Conservation (phyloP, 768 basidiomycete species). For the Aureoboletus auriporus region DNA sequence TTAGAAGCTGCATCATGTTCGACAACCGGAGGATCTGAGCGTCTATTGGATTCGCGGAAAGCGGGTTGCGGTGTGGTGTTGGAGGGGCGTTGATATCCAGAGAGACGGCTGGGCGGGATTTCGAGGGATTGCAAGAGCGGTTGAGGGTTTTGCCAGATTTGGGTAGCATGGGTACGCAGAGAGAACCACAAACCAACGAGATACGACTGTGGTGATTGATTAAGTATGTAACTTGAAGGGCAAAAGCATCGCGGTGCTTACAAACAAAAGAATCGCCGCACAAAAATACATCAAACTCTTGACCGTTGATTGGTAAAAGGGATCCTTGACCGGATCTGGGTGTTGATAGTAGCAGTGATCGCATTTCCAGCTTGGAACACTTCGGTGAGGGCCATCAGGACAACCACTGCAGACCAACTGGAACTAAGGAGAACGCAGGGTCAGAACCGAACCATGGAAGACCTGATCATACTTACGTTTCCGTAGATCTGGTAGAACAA, state of each 20-base stretch:
- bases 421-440: slow-evolving; percentile 52
- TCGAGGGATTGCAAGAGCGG: slow-evolving; percentile 70
- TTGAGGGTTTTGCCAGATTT: slow-evolving; percentile 99
- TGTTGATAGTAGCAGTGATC: slow-evolving; percentile 93
- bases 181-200: slow-evolving; percentile 98
- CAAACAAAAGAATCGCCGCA: slow-evolving; percentile 83
- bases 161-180: slow-evolving; percentile 92
- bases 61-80: slow-evolving; percentile 7
- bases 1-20: slow-evolving; percentile 34
- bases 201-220: slow-evolving; percentile 64
- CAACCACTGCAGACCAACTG: slow-evolving; percentile 83
- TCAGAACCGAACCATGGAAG: slow-evolving; percentile 1
- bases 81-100: slow-evolving; percentile 57
- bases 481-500: slow-evolving; percentile 98
- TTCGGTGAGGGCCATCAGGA: slow-evolving; percentile 36
- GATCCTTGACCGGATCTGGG: slow-evolving; percentile 87
- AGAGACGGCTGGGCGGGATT: slow-evolving; percentile 52
- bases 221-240: slow-evolving; percentile 3
- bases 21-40: slow-evolving; percentile 37
- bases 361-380: slow-evolving; percentile 66
- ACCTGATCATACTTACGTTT: slow-evolving; percentile 59
- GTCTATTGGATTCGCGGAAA: slow-evolving; percentile 35
- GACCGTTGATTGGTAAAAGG: slow-evolving; percentile 95
- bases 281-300: slow-evolving; percentile 96
- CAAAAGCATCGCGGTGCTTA: slow-evolving; percentile 39